Evolutionary conservation across 805 yeast genomes (phyloP).

Genomic region (Jamesozyma piceae): DNA sequence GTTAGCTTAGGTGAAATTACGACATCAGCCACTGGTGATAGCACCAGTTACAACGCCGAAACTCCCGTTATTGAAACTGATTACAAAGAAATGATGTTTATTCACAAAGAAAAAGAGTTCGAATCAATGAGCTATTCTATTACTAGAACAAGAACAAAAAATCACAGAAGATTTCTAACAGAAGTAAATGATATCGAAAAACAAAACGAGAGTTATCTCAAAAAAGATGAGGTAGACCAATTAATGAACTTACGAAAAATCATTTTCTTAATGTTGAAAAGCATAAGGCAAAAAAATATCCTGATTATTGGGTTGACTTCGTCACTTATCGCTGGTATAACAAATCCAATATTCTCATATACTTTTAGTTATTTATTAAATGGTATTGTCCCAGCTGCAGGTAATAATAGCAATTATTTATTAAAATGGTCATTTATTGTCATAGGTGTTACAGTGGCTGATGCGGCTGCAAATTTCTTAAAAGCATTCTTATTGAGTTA

Average conservation of each 20-base stretch:
- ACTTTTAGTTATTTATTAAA: slow-evolving; percentile 61
- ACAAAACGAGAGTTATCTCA: no score
- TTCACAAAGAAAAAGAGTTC: neutral
- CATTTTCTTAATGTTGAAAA: slow-evolving; percentile 20
- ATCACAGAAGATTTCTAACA: neutral
- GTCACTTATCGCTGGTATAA: slow-evolving; percentile 49
- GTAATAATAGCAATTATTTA: slow-evolving; percentile 29
- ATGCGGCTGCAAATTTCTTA: slow-evolving; percentile 48
- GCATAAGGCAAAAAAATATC: slow-evolving; percentile 19
- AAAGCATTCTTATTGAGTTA: slow-evolving; percentile 43
- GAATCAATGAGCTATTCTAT: neutral
- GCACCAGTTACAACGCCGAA: neutral
- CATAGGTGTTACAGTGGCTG: slow-evolving; percentile 50
- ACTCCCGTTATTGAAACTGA: neutral
- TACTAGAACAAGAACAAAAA: neutral
- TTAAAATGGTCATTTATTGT: slow-evolving; percentile 63
- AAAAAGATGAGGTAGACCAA: neutral
- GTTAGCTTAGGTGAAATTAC: neutral
- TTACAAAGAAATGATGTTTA: neutral
- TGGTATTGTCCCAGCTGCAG: slow-evolving; percentile 45
- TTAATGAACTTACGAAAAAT: slow-evolving; percentile 23
- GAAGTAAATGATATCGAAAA: neutral
- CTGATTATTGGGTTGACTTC: slow-evolving; percentile 43
- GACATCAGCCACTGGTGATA: neutral
- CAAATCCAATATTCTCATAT: slow-evolving; percentile 71